Evolutionary conservation across 495 filamentous ascomycete species (phyloP).

Genomic region (Penicillium bovifimosum): DNA sequence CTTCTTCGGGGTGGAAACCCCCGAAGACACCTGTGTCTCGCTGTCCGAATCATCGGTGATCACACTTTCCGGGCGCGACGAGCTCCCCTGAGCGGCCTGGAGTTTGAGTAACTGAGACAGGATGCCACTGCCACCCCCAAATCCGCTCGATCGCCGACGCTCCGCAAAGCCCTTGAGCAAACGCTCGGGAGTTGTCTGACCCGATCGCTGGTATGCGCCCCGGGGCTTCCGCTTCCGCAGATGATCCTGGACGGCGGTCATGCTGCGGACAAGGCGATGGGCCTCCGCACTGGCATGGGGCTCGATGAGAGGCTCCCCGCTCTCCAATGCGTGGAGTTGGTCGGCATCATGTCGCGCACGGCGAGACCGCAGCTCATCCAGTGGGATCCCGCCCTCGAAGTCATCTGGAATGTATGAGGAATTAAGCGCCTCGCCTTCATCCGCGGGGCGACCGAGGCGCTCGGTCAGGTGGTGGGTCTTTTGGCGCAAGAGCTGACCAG

Average conservation of each 20-base stretch:
- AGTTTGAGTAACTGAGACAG: slow-evolving; percentile 38
- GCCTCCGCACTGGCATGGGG: slow-evolving; percentile 34
- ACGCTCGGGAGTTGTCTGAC: slow-evolving; percentile 36
- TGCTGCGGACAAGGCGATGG: slow-evolving; percentile 40
- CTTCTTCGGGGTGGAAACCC: slow-evolving; percentile 31
- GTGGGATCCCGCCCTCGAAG: slow-evolving; percentile 23
- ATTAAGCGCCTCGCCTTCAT: slow-evolving; percentile 36
- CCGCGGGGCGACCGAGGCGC: slow-evolving; percentile 34
- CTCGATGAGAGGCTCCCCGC: slow-evolving; percentile 16
- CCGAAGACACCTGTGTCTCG: slow-evolving; percentile 35
- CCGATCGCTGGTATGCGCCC: slow-evolving; percentile 35
- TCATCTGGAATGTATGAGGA: slow-evolving; percentile 34
- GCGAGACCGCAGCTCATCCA: slow-evolving; percentile 19
- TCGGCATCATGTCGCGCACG: slow-evolving; percentile 21
- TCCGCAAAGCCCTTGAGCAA: slow-evolving; percentile 24
- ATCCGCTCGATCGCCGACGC: slow-evolving; percentile 23
- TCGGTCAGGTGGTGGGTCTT: slow-evolving; percentile 32
- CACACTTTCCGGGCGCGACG: slow-evolving; percentile 28
- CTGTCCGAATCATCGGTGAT: slow-evolving; percentile 40
- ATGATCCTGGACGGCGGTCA: slow-evolving; percentile 28
- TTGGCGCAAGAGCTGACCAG: slow-evolving; percentile 33
- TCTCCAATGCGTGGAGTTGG: slow-evolving; percentile 13
- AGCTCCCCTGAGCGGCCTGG: slow-evolving; percentile 27
- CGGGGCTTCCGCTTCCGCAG: slow-evolving; percentile 30
- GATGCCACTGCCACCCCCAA: slow-evolving; percentile 33